phyloP scores from a whole-genome alignment of 2,329 filamentous ascomycete genomes.

The Furcasterigmium sp. region DNA sequence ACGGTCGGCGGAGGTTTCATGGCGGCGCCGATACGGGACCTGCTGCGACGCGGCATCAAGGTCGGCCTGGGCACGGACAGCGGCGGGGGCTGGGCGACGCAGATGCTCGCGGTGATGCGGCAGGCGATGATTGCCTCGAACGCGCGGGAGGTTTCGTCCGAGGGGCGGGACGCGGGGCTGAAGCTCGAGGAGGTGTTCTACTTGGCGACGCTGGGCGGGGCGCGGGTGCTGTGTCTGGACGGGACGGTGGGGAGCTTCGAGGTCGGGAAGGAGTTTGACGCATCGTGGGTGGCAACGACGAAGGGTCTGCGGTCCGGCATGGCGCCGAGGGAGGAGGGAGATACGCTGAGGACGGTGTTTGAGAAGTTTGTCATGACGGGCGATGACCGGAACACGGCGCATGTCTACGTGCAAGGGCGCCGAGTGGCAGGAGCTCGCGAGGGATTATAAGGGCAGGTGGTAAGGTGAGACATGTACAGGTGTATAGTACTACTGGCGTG shows the following conservation, averaged over 20 bases:
- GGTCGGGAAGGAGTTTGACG: conserved; percentile 59
- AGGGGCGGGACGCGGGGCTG: conserved; percentile 34
- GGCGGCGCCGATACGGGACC: conserved; percentile 54
- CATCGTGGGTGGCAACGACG: conserved; percentile 34
- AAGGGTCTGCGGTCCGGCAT: conserved; percentile 27
- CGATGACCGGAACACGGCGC: conserved; percentile 55
- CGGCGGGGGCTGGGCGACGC: conserved; percentile 56
- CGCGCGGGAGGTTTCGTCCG: conserved; percentile 35
- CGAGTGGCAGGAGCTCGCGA: not conserved
- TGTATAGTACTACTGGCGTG: too few relatives aligned
- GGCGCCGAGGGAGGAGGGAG: conserved; percentile 46
- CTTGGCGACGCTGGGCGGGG: conserved; percentile 57
- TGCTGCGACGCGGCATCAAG: conserved; percentile 52
- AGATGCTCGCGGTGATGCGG: conserved; percentile 53
- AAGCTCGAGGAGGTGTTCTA: conserved; percentile 50
- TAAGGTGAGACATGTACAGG: too few relatives aligned
- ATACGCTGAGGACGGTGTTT: conserved; percentile 40
- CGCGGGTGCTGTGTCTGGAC: conserved; percentile 49
- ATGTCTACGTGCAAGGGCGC: conserved; percentile 47
- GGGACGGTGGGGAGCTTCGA: conserved; percentile 51
- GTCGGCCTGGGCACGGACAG: conserved; percentile 64
- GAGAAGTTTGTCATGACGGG: conserved; percentile 64
- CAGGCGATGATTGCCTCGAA: conserved; percentile 52
- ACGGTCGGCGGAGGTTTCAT: conserved; percentile 57
- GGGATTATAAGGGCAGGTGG: too few relatives aligned